Conservation (phyloP, 2,329 filamentous ascomycete genomes). For the Mariannaea elegans region DNA sequence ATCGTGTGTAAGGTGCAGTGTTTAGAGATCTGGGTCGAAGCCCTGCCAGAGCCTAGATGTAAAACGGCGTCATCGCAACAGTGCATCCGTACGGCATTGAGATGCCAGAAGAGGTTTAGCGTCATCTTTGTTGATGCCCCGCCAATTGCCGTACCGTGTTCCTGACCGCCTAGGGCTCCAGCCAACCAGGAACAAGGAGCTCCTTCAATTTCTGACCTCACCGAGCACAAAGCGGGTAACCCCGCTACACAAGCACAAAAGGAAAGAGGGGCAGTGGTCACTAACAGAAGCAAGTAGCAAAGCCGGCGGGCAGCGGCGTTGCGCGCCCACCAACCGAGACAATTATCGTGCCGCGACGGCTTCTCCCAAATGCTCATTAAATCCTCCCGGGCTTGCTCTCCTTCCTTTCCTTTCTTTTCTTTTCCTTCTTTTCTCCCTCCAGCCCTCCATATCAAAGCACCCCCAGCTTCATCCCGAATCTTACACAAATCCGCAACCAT, state of each 20-base stretch:
- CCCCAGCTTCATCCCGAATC: background rate
- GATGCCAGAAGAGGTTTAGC: no score
- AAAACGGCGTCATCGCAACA: no score
- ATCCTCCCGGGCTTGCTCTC: background rate
- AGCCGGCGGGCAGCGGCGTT: conserved; percentile 5
- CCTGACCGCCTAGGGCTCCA: background rate
- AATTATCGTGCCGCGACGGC: conserved; percentile 37
- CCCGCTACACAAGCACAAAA: conserved; percentile 19
- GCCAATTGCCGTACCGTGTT: conserved; percentile 11
- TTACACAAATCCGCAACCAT: conserved; percentile 48
- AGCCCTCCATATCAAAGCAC: background rate
- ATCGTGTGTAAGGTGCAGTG: background rate
- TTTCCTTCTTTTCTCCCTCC: background rate
- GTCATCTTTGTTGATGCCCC: background rate
- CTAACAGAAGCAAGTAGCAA: conserved; percentile 5
- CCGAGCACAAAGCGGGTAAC: conserved; percentile 32
- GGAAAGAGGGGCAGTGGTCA: conserved; percentile 37
- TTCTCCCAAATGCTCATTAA: conserved; percentile 6
- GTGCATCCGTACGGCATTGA: no score
- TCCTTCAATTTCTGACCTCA: conserved; percentile 36
- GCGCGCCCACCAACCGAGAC: conserved; percentile 23
- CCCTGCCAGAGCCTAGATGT: no score
- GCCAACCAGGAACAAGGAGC: conserved; percentile 18
- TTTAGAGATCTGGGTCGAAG: no score
- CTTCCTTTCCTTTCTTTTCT: background rate